phyloP scores from a whole-genome alignment of 179 eudicot genomes.

The Corrigiola litoralis region DNA sequence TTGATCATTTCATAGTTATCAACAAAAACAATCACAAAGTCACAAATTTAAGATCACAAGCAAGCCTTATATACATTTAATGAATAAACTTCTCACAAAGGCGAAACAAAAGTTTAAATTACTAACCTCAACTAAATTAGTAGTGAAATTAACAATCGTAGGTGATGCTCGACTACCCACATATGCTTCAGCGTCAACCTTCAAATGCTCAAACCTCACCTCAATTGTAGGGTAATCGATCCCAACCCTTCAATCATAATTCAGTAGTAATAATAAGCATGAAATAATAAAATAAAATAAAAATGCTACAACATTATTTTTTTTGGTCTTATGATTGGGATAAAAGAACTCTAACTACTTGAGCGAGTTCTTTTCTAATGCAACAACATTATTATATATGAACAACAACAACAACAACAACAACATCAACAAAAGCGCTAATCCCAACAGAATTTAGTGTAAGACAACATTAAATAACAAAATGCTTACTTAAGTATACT shows the following conservation, averaged over 20 bases:
- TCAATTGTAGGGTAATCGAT: conserved; percentile 25
- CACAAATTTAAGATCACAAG: not conserved
- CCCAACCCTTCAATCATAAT: conserved; percentile 19
- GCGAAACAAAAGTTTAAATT: not conserved
- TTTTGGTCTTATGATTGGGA: not conserved
- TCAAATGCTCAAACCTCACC: conserved; percentile 23
- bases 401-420: too few relatives aligned
- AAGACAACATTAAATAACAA: too few relatives aligned
- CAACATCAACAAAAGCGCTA: too few relatives aligned
- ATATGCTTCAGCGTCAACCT: conserved; percentile 20
- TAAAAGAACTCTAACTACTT: not conserved
- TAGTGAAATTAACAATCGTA: conserved; percentile 18
- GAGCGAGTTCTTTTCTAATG: too few relatives aligned
- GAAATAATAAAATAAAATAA: not conserved
- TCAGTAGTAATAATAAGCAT: too few relatives aligned
- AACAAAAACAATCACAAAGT: not conserved
- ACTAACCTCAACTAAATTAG: conserved; percentile 16
- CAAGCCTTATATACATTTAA: not conserved
- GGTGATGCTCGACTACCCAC: conserved; percentile 25
- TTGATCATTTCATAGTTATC: not conserved
- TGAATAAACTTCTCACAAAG: not conserved
- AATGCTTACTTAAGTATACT: too few relatives aligned
- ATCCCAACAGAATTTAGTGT: too few relatives aligned
- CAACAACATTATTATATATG: not conserved
- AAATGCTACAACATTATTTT: not conserved